Base-by-base conservation (phyloP, 345 rosid genomes). In the Arabidopsis suecica region DNA sequence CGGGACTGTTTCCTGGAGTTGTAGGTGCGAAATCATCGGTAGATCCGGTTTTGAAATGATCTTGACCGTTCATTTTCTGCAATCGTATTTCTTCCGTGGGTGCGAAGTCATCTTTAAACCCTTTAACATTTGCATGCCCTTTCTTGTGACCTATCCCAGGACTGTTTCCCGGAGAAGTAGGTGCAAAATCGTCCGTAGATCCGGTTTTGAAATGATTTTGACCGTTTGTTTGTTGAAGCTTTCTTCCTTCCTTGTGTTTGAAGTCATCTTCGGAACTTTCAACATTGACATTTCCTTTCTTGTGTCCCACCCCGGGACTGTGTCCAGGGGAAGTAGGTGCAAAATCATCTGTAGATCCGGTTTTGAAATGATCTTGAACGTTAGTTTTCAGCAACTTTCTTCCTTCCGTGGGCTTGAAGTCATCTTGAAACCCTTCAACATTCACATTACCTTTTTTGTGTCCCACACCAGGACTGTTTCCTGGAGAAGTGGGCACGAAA, bases 231-330 rank as follows among this genome's bases (percentile, higher is more conserved):
- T 68, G 61, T 28, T 68, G 73, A 51, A 40, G 5, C 1, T 7
- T 47, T 7, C 6, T 41, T 60, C 30, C 86, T 40, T 58, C 53
- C n/a, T 34, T 42, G 28, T 66, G 75, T 37, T 57, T 66, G 38
- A 45, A 45, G 36, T 47, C 73, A 49, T 13, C 48, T 30, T 59
- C 16, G 40, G 40, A 13, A 45, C 53, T 12, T 66, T 42, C 40
- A 5, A 9, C 53, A 50, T 67, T 75, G n/a, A 41, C 69, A 54
- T 44, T 25, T 8, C 25, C 58, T 54, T 62, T 62, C n/a, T 28
- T 76, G 48, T 85, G 88, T 3, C 84, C 83, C 14, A 58, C 64
- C 0, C 83, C 81, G 3, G 87, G 88, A 68, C 82, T 87, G 71
- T 53, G 72, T 7, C 86, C 83, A 1, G 82, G 90, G 33, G 33